Percentiles rank a stretch among this genome's conserved stretches.
Conservation (phyloP, 2,329 filamentous ascomycete genomes). For the Phialophora chinensis region DNA sequence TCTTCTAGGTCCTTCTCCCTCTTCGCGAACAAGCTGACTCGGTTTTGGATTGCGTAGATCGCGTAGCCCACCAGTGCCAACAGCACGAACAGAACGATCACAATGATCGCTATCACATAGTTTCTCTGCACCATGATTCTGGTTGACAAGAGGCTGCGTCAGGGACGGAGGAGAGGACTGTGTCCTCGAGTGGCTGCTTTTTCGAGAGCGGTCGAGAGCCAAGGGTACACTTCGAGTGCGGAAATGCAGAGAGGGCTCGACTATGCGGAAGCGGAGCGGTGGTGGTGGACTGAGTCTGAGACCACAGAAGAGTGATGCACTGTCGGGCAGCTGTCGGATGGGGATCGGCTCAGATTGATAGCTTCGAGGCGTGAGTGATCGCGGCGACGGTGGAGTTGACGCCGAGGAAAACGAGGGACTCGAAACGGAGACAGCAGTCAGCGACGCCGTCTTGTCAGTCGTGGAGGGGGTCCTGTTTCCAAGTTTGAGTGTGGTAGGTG, state of each 20-base stretch:
- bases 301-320: constrained; percentile 34
- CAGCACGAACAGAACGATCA: constrained; percentile 56
- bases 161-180: constrained; percentile 8
- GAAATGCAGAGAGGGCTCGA: constrained; percentile 19
- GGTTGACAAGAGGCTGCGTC: not conserved
- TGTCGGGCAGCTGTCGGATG: constrained; percentile 36
- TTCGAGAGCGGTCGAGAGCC: not conserved
- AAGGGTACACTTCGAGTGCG: constrained; percentile 24
- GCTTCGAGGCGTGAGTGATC: constrained; percentile 26
- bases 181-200: constrained; percentile 14
- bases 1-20: constrained; percentile 41
- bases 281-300: constrained; percentile 38
- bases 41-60: constrained; percentile 46
- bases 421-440: constrained; percentile 31
- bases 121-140: constrained; percentile 51
- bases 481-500: not conserved
- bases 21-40: constrained; percentile 42
- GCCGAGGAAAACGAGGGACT: not conserved
- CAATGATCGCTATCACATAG: constrained; percentile 57
- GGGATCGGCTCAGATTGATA: constrained; percentile 34
- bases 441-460: constrained; percentile 31
- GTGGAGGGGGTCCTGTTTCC: constrained; percentile 23
- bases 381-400: constrained; percentile 25
- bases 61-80: constrained; percentile 50
- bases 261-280: constrained; percentile 35